Base-by-base conservation (phyloP, 768 basidiomycete genomes). In the Russula olivacea region DNA sequence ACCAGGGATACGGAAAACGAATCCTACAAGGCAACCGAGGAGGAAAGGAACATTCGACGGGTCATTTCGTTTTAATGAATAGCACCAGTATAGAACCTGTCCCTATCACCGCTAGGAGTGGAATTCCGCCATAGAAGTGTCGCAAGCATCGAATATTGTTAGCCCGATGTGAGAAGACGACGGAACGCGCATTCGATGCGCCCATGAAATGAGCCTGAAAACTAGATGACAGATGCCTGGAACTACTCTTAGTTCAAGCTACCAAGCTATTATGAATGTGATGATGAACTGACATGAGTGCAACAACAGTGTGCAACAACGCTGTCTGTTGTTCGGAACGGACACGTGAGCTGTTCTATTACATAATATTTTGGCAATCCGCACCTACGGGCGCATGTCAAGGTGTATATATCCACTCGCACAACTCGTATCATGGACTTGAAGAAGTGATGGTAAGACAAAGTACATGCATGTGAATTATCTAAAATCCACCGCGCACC, bases 61-160 rank as follows among this genome's bases (percentile, higher is more conserved):
- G 4, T 3, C 34, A 5, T 21, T 45, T n/a, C 30, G 25, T 36
- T 36, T 17, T 48, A 34, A 50, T 17, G 19, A 41, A 55, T 55
- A 25, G 36, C 36, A 36, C 36, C 34, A 34, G 34, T 34, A 1
- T 11, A 2, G 34, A 34, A 34, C 28, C 5, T n/a, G 28, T 32
- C 52, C 9, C 14, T 52, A 52, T n/a, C 34, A 36, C n/a, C 52
- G 34, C 52, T 34, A 32, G 32, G 32, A 15, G 14, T 19, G 4
- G n/a, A 38, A 50, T 25, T 21, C 2, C 15, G 28, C 25, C 49
- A 43, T 12, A 38, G 19, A 21, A 17, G 1, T 11, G 10, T 12
- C 32, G n/a, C 17, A 7, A 53, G 23, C 34, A 58, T 58, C 61
- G 61, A 63, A 58, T 23, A 62, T 21, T n/a, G 55, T 38, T 48